These are phyloP conservation scores for Cyberlindnera xylosilytica DNA, from an alignment of 805 yeast species.

Conservation along the genomic window DNA sequence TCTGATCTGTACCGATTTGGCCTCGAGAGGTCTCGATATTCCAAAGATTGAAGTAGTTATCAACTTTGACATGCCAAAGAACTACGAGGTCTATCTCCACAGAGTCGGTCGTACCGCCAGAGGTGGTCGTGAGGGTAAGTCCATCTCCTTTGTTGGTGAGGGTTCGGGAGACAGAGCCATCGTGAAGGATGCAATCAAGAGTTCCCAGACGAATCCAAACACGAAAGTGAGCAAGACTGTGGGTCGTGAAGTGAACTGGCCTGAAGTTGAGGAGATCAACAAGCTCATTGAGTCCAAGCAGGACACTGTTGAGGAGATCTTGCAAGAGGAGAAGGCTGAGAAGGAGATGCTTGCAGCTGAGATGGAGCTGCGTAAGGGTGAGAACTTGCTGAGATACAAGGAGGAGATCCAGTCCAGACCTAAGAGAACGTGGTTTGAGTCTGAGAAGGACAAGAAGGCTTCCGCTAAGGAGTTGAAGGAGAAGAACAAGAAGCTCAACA, in stretches of 20 bases:
- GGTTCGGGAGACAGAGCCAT: slow-evolving; percentile 79
- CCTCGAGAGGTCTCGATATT: slow-evolving; percentile 98
- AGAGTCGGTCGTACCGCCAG: slow-evolving; percentile 99
- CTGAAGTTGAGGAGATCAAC: slow-evolving; percentile 67
- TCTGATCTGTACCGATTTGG: slow-evolving; percentile 93
- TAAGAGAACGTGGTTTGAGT: slow-evolving; percentile 94
- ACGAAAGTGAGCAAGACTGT: slow-evolving; percentile 56
- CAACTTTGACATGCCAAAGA: slow-evolving; percentile 94
- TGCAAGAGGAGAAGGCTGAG: slow-evolving; percentile 84
- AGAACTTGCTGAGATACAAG: slow-evolving; percentile 74
- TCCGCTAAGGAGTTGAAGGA: slow-evolving; percentile 32
- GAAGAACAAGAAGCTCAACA: slow-evolving; percentile 42
- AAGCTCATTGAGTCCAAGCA: slow-evolving; percentile 57
- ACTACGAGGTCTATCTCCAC: slow-evolving; percentile 87
- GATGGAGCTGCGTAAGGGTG: slow-evolving; percentile 83
- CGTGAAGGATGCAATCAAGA: slow-evolving; percentile 85
- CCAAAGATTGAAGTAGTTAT: slow-evolving; percentile 95
- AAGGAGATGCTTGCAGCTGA: slow-evolving; percentile 87
- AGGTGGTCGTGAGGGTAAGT: slow-evolving; percentile 95
- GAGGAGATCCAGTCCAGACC: slow-evolving; percentile 88
- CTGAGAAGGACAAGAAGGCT: slow-evolving; percentile 40
- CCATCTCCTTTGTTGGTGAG: slow-evolving; percentile 94
- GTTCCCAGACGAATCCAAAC: slow-evolving; percentile 44
- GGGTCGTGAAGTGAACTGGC: slow-evolving; percentile 93
- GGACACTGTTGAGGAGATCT: slow-evolving; percentile 66